Conservation (phyloP, 202 grass and related monocot genomes). For the Zoysia matrella region DNA sequence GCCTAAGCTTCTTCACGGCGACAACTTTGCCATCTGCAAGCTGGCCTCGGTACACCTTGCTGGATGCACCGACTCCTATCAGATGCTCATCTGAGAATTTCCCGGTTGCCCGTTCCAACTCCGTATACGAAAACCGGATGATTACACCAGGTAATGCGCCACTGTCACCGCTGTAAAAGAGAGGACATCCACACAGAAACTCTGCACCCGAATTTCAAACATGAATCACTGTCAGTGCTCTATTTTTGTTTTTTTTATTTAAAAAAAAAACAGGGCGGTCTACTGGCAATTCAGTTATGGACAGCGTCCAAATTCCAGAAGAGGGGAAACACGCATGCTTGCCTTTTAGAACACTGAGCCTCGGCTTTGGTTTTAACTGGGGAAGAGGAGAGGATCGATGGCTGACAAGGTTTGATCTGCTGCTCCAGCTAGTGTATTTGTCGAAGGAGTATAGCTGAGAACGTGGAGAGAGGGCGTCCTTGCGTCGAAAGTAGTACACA, state of each 20-base stretch:
- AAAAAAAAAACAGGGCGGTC: not conserved
- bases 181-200: conserved; percentile 52
- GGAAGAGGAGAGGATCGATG: conserved; percentile 66
- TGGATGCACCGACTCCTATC: conserved; percentile 78
- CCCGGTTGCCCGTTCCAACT: conserved; percentile 73
- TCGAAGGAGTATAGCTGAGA: conserved; percentile 62
- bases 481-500: conserved; percentile 75
- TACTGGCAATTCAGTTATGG: not conserved
- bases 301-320: not conserved
- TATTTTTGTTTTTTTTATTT: not conserved
- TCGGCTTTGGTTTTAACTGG: conserved; percentile 37
- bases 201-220: conserved; percentile 43
- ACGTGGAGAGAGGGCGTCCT: conserved; percentile 56
- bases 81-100: conserved; percentile 74
- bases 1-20: conserved; percentile 88
- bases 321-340: not conserved
- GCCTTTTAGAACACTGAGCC: conserved; percentile 62
- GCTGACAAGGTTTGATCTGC: conserved; percentile 79
- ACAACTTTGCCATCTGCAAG: conserved; percentile 67
- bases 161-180: conserved; percentile 38
- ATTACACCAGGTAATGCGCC: conserved; percentile 63
- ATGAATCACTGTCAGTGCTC: not conserved
- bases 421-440: conserved; percentile 80
- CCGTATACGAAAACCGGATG: conserved; percentile 66
- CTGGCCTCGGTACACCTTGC: conserved; percentile 85